phyloP scores from a whole-genome alignment of 805 yeast genomes.

The Spathaspora girioi region DNA sequence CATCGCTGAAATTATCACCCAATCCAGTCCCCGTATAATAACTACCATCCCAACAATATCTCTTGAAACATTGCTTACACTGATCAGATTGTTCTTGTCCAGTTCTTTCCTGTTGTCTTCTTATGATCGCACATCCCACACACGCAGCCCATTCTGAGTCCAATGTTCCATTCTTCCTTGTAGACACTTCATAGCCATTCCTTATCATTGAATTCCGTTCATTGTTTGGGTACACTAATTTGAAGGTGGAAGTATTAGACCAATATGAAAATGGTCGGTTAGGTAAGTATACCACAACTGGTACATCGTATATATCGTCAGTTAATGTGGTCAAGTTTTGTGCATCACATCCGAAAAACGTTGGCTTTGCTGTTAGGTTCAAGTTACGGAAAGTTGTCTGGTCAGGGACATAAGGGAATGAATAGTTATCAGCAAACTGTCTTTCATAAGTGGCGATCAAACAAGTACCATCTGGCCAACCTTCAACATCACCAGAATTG shows the following conservation, averaged over 20 bases:
- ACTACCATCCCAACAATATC: constrained; percentile 74
- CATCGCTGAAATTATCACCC: constrained; percentile 2
- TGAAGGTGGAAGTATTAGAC: constrained; percentile 72
- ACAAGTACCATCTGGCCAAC: constrained; percentile 39
- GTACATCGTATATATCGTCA: constrained; percentile 46
- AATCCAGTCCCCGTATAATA: not conserved
- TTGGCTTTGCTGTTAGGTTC: constrained; percentile 65
- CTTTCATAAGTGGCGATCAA: constrained; percentile 29
- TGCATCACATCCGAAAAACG: constrained; percentile 82
- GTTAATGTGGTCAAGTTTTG: constrained; percentile 52
- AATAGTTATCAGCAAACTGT: constrained; percentile 51
- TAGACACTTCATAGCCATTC: constrained; percentile 71
- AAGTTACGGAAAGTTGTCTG: constrained; percentile 51
- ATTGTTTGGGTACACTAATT: constrained; percentile 55
- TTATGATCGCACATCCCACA: constrained; percentile 77
- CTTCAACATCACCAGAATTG: constrained; percentile 22
- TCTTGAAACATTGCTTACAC: constrained; percentile 66
- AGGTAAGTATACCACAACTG: constrained; percentile 74
- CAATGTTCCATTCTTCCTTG: constrained; percentile 62
- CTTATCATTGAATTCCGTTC: constrained; percentile 58
- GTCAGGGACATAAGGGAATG: constrained; percentile 83
- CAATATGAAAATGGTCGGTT: constrained; percentile 62
- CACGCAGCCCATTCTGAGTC: constrained; percentile 71
- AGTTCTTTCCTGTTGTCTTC: constrained; percentile 71
- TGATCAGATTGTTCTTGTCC: constrained; percentile 60